Percentiles rank a stretch among this genome's conserved stretches.
phyloP scores from a whole-genome alignment of 2,329 filamentous ascomycete species.

The Fusarium equiseti region DNA sequence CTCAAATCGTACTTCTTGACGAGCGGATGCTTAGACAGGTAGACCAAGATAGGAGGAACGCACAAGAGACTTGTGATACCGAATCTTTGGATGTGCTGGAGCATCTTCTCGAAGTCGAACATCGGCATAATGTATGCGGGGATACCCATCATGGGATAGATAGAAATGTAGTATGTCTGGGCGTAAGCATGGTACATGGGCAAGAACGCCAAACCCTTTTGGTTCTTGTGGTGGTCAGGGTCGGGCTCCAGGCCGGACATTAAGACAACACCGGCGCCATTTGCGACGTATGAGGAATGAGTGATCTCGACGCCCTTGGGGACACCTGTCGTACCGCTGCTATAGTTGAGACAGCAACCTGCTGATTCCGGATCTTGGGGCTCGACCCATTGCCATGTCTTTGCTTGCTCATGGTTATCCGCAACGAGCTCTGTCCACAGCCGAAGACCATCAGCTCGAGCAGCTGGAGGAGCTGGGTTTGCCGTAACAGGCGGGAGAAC shows the following conservation, averaged over 20 bases:
- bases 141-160: conserved; percentile 63
- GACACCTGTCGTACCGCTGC: conserved; percentile 80
- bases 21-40: conserved; percentile 76
- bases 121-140: conserved; percentile 82
- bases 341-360: conserved; percentile 81
- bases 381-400: conserved; percentile 71
- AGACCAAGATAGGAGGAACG: conserved; percentile 81
- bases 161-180: conserved; percentile 77
- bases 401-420: conserved; percentile 54
- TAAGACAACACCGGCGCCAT: conserved; percentile 69
- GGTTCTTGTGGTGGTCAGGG: conserved; percentile 53
- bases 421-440: conserved; percentile 75
- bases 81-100: conserved; percentile 75
- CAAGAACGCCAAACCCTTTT: conserved; percentile 72
- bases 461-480: conserved; percentile 46
- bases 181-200: conserved; percentile 81
- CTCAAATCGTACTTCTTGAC: conserved; percentile 76
- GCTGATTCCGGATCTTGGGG: conserved; percentile 62
- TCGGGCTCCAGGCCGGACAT: conserved; percentile 59
- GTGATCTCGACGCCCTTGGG: conserved; percentile 87
- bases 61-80: conserved; percentile 73
- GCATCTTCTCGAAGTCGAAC: conserved; percentile 80
- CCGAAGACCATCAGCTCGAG: conserved; percentile 2
- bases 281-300: conserved; percentile 80
- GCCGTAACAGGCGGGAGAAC: conserved; percentile 36